Base-by-base conservation (phyloP, 2,329 filamentous ascomycete species). In the Diaporthe nobilis region DNA sequence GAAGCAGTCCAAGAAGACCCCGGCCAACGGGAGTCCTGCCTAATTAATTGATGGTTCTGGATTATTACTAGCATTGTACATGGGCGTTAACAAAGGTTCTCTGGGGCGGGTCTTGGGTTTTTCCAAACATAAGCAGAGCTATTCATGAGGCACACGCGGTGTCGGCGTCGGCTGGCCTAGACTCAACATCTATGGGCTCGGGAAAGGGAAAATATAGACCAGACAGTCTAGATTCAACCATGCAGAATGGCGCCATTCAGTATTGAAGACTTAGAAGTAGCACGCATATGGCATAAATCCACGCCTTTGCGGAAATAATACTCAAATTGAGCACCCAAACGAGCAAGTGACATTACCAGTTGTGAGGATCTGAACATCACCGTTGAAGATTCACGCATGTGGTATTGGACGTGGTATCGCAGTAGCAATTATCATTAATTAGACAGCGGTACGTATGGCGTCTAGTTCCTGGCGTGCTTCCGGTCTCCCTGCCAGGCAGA, bases 1-100 rank as follows among this genome's bases (percentile, higher is more conserved):
- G 51, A 95, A 93, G 85, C 88, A 85, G 79, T 78, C 81, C 78
- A 89, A 89, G 84, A 85, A 84, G 81, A 72, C 73, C 5, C 72
- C 73, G 55, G 70, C 61, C 9, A 70, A 58, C 44, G 68, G 68
- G 20, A 72, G 51, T 39, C 72, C 72, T 28, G 71, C 78, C 49
- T 81, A 8, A 77, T 47, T 53, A 44, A 31, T n/a, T 61, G 55
- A 65, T 49, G 44, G 9, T 55, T 61, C 63, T 73, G 49, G n/a
- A 39, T 68, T 75, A 13, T 67, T 55, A 74, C 31, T 58, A 67
- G 73, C 73, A 75, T 75, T 75, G 44, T 42, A 42, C 57, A 67
- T 17, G 49, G 72, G 67, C 58, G 72, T 76, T 75, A 25, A n/a
- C n/a, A 47, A n/a, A 20, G 28, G 42, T n/a, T 6, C 34, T 12